Conservation (phyloP, 208 protist species). For the Wallacemonas sp. region DNA sequence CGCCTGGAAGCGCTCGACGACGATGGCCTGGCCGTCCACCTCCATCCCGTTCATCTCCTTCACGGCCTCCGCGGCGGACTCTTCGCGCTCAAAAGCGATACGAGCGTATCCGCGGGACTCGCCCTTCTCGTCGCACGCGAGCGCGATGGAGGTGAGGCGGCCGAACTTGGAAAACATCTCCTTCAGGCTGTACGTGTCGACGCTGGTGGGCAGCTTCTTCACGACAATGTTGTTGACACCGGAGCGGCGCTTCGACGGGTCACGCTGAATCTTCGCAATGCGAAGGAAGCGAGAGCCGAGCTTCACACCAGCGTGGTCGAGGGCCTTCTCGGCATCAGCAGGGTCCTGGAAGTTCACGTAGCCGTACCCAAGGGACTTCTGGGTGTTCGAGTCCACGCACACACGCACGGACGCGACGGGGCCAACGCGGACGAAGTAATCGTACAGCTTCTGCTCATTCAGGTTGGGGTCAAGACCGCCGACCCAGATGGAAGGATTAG, state of each 20-base stretch:
- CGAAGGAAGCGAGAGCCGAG: constrained; percentile 94
- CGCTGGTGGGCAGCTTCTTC: constrained; percentile 96
- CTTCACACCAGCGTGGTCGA: constrained; percentile 96
- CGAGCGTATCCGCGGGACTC: constrained; percentile 96
- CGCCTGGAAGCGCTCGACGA: constrained; percentile 94
- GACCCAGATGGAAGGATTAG: constrained; percentile 97
- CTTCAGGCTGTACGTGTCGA: constrained; percentile 96
- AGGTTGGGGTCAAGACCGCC: constrained; percentile 96
- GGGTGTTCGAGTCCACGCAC: constrained; percentile 96
- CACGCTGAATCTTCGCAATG: constrained; percentile 99
- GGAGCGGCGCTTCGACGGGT: constrained; percentile 97
- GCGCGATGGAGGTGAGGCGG: constrained; percentile 88
- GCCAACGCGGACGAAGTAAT: constrained; percentile 97
- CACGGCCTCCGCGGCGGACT: constrained; percentile 93
- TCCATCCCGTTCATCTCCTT: constrained; percentile 87
- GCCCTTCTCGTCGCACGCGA: constrained; percentile 91
- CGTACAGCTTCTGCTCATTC: constrained; percentile 96
- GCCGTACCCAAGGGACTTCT: constrained; percentile 98
- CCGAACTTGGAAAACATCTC: constrained; percentile 95
- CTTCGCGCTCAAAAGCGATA: constrained; percentile 96
- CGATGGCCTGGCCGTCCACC: constrained; percentile 91
- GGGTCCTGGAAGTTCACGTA: constrained; percentile 99
- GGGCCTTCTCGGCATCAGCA: constrained; percentile 97
- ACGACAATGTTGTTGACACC: constrained; percentile 99
- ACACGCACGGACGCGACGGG: constrained; percentile 97